phyloP scores from a whole-genome alignment of 306 rosid genomes.

The Phaseolus lunatus region DNA sequence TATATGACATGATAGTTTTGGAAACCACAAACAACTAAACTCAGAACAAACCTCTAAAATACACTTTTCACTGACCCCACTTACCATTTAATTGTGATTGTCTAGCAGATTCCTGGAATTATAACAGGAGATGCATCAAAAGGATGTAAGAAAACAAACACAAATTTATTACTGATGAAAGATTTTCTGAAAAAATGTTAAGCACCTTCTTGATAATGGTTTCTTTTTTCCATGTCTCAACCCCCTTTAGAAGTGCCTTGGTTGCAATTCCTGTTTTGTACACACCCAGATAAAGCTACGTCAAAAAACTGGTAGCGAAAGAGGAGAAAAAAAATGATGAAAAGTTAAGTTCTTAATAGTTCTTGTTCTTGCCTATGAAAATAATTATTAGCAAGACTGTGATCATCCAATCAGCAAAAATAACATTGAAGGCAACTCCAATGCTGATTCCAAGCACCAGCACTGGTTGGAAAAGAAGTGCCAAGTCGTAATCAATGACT shows the following conservation, averaged over 20 bases:
- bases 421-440: slow-evolving; percentile 69
- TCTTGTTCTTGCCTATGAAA: slow-evolving; percentile 52
- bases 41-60: neutral
- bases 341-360: neutral
- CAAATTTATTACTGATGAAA: neutral
- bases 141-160: neutral
- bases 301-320: neutral
- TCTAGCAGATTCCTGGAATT: slow-evolving; percentile 62
- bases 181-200: neutral
- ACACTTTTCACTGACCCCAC: neutral
- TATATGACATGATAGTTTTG: neutral
- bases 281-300: neutral
- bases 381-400: slow-evolving; percentile 61
- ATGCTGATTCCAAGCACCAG: slow-evolving; percentile 46
- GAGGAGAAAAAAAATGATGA: neutral
- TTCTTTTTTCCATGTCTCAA: slow-evolving; percentile 75
- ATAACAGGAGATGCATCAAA: slow-evolving; percentile 20
- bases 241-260: slow-evolving; percentile 62
- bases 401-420: slow-evolving; percentile 81
- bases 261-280: slow-evolving; percentile 47
- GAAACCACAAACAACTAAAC: neutral
- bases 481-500: slow-evolving; percentile 67
- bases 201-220: slow-evolving; percentile 61
- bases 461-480: slow-evolving; percentile 75
- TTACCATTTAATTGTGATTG: slow-evolving; percentile 40